Base-by-base conservation (phyloP, 176 grass and related monocot species). In the Microstegium vimineum region DNA sequence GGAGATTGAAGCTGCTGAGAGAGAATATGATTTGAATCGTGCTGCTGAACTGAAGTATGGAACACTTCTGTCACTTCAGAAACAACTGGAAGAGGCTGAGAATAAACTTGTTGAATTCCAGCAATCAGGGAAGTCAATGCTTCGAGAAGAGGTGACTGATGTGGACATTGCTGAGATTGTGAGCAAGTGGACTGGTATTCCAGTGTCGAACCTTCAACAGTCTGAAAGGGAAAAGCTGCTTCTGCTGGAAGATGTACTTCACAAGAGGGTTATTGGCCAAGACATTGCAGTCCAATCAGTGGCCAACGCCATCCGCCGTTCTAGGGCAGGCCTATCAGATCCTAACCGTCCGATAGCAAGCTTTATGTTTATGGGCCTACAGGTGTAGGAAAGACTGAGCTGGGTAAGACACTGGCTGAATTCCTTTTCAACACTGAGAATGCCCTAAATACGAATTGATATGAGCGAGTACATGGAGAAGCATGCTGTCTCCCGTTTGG, bases 391-490 rank as follows among this genome's bases (percentile, higher is more conserved):
- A 98, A 98, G 88, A 98, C 92, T 3, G 95, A 98, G 76, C 90
- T 98, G 43, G 95, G 90, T 67, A 98, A 94, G 85, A 90, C 92
- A 23, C 79, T 98, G 18, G 92, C 95, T 33, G 88, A 86, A 51
- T 98, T 94, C 65, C 90, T 98, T 87, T 98, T 98, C 77, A 92
- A 91, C 74, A 94, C 92, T 18, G 95, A 98, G 59, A 98, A 90
- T 80, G 92, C 95, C 4, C 90, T 94, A 60, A n/a, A 93, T 94
- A 86, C 84, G 95, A 67, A 94, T 98, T 68, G 95, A 98, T 74
- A 98, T 98, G 95, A 98, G 95, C 1, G 95, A 98, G 79, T 98
- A 94, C 86, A 98, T 98, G 95, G 95, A 98, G 86, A 94, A 94
- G 60, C 92, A 98, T 84, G 92, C 95, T 3, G 95, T 98, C 23